Conservation (phyloP, 768 basidiomycete genomes). For the Termitomyces titanicus region DNA sequence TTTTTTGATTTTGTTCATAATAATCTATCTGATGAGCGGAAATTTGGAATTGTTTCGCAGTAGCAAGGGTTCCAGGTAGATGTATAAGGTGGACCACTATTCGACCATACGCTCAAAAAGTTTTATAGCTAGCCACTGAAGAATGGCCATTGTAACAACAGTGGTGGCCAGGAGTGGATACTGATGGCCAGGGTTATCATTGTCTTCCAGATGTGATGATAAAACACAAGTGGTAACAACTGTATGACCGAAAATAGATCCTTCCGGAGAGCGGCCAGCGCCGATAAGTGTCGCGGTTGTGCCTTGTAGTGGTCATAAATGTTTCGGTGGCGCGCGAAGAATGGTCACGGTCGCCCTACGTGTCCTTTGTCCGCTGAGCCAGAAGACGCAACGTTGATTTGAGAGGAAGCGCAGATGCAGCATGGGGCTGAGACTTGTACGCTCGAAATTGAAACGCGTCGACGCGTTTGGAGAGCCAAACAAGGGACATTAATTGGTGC, state of each 20-base stretch:
- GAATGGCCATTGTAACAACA: background rate
- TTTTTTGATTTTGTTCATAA: conserved; percentile 15
- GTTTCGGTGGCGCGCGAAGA: conserved; percentile 5
- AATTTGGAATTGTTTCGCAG: background rate
- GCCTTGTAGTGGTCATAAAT: background rate
- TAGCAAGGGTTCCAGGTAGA: background rate
- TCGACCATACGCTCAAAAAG: background rate
- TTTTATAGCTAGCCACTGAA: background rate
- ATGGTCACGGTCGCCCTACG: no score
- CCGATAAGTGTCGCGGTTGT: background rate
- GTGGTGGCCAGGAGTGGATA: background rate
- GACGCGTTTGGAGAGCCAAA: conserved; percentile 9
- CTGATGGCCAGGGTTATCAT: background rate
- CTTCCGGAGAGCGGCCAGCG: background rate
- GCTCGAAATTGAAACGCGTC: no score
- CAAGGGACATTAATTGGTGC: conserved; percentile 17
- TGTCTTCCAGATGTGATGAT: background rate
- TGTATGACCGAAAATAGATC: background rate
- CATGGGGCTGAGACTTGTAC: background rate
- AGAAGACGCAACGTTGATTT: no score
- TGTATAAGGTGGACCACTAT: no score
- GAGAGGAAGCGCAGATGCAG: background rate
- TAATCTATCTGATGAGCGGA: background rate
- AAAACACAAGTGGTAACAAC: background rate
- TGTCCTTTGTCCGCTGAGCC: conserved; percentile 1